Evolutionary conservation across 108 stramenopile genomes (phyloP).

Genomic region (Chaetoceros tenuissimus): DNA sequence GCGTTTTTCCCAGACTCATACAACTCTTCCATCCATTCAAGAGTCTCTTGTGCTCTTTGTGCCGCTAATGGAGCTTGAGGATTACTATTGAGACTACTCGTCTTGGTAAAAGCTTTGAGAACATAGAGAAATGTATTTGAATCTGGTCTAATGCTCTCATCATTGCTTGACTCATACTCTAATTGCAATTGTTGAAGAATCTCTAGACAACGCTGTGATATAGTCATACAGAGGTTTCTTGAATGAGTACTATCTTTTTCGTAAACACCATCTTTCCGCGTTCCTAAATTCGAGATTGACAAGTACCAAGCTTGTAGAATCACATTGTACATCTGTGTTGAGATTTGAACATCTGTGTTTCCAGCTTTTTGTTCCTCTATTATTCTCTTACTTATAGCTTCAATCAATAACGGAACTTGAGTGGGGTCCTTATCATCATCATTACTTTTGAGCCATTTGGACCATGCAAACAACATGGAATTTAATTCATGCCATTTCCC

Average conservation of each 20-base stretch:
- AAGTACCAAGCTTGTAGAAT: slow-evolving; percentile 28
- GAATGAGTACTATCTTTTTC: neutral
- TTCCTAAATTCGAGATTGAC: neutral
- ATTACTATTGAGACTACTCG: neutral
- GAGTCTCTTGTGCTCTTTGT: slow-evolving; percentile 9
- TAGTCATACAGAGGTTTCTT: neutral
- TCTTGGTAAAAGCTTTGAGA: neutral
- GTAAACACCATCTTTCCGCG: neutral
- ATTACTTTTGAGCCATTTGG: slow-evolving; percentile 10
- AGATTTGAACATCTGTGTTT: slow-evolving; percentile 12
- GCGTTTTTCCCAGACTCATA: slow-evolving; percentile 22
- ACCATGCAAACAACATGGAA: slow-evolving; percentile 42
- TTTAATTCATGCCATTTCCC: slow-evolving; percentile 50
- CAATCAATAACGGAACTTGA: slow-evolving; percentile 26
- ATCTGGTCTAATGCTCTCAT: neutral
- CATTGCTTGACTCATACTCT: neutral
- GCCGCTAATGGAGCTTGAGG: neutral
- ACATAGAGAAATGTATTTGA: neutral
- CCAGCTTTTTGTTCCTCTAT: slow-evolving; percentile 15
- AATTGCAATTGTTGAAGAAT: neutral
- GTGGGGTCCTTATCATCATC: slow-evolving; percentile 6
- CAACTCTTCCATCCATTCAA: slow-evolving; percentile 34
- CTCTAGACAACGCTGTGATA: neutral
- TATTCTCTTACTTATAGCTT: slow-evolving; percentile 26
- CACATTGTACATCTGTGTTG: slow-evolving; percentile 23